Conservation (phyloP, 2,329 filamentous ascomycete genomes). For the Sphaceloma murrayae region DNA sequence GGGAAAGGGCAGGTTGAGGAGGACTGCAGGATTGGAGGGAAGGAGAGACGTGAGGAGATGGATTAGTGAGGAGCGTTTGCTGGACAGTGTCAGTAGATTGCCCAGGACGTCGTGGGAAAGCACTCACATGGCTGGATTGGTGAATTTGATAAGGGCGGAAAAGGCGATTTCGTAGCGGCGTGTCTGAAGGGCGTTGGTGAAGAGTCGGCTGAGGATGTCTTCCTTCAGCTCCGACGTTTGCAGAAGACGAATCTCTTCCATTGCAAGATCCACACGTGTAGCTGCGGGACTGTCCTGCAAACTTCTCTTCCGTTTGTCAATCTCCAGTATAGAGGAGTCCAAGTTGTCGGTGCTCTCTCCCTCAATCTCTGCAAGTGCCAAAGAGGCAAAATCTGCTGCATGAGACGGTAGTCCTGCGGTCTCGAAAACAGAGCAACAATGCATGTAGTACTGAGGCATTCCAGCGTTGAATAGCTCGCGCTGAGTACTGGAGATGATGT, state of each 20-base stretch:
- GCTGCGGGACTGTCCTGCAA: constrained; percentile 24
- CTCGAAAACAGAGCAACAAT: constrained; percentile 76
- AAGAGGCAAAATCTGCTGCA: constrained; percentile 71
- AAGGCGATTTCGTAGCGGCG: constrained; percentile 77
- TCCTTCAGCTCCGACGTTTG: constrained; percentile 38
- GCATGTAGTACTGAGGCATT: constrained; percentile 73
- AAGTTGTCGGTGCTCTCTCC: constrained; percentile 18
- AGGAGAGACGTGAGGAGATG: constrained; percentile 47
- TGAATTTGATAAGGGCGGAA: constrained; percentile 63
- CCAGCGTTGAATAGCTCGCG: constrained; percentile 60
- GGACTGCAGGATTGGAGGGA: constrained; percentile 23
- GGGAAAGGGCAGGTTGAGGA: constrained; percentile 70
- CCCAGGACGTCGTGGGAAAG: neutral
- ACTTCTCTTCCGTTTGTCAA: constrained; percentile 25
- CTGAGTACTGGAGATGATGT: constrained; percentile 67
- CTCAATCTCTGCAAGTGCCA: constrained; percentile 31
- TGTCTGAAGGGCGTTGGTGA: constrained; percentile 69
- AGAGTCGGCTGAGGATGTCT: constrained; percentile 73
- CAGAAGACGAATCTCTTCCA: constrained; percentile 29
- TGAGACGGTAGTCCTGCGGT: constrained; percentile 65
- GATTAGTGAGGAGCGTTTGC: constrained; percentile 57
- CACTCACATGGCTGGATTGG: constrained; percentile 53
- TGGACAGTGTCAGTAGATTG: constrained; percentile 19
- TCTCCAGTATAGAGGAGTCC: constrained; percentile 21
- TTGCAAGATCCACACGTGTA: constrained; percentile 23